phyloP scores from a whole-genome alignment of 192 early-diverging fungal species.

The Umbelopsis isabellina region DNA sequence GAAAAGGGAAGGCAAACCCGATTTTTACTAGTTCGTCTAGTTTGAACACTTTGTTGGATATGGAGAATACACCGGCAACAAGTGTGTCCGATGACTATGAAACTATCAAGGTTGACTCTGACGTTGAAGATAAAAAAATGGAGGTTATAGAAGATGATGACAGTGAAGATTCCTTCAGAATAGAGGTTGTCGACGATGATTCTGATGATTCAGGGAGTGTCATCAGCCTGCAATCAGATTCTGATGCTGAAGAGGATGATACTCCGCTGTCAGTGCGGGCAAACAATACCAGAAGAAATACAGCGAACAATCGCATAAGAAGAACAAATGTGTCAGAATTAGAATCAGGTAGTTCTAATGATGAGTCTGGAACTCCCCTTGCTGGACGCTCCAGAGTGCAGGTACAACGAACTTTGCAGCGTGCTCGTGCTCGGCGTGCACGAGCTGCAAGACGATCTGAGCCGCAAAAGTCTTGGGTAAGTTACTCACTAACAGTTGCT shows the following conservation, averaged over 20 bases:
- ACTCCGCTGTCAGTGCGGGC: constrained; percentile 1
- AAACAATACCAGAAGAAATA: background rate
- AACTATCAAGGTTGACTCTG: background rate
- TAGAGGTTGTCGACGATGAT: background rate
- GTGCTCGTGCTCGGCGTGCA: background rate
- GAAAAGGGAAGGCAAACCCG: background rate
- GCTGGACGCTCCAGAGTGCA: background rate
- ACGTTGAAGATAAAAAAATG: background rate
- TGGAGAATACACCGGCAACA: constrained; percentile 1
- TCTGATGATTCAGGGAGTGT: background rate
- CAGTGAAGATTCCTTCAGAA: background rate
- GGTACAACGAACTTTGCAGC: background rate
- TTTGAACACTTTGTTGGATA: background rate
- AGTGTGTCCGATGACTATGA: constrained; percentile 8
- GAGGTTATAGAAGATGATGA: background rate
- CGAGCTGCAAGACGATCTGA: background rate
- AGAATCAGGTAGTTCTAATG: background rate
- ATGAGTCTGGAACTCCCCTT: background rate
- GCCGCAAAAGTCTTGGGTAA: background rate
- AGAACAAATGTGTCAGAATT: background rate
- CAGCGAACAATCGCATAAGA: background rate
- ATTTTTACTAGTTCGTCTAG: background rate
- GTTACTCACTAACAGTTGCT: background rate
- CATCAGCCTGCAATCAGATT: background rate
- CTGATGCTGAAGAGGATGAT: background rate